Conservation (phyloP, 768 basidiomycete genomes). For the Kwoniella mangroviensis region DNA sequence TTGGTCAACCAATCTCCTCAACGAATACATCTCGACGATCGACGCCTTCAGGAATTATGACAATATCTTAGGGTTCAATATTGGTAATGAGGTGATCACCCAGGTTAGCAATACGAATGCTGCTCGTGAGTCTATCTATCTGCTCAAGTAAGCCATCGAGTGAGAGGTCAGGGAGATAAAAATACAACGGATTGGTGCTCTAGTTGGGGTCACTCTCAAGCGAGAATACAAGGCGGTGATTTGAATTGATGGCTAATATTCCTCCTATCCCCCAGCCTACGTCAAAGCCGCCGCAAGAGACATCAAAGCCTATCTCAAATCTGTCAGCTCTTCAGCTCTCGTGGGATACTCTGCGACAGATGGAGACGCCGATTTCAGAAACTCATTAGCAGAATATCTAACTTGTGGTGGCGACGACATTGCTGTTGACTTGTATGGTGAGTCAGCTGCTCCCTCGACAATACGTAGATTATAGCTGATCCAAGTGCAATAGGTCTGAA, state of each 20-base stretch:
- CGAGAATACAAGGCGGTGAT: not conserved
- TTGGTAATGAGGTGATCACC: conserved; percentile 82
- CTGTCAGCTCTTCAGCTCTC: conserved; percentile 64
- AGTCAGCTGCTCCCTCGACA: conserved; percentile 45
- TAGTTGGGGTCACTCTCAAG: too few species aligned
- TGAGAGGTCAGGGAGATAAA: not conserved
- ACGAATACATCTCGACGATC: conserved; percentile 78
- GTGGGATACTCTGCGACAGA: conserved; percentile 88
- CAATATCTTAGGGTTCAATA: conserved; percentile 85
- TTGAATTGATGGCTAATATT: not conserved
- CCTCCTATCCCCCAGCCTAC: conserved; percentile 61
- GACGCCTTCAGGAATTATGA: conserved; percentile 78
- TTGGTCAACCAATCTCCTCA: conserved; percentile 80
- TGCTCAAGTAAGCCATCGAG: not conserved
- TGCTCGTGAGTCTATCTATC: conserved; percentile 58
- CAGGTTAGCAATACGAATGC: conserved; percentile 65
- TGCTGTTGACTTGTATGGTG: conserved; percentile 82
- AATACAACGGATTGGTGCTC: too few species aligned
- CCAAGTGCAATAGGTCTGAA: conserved; percentile 20
- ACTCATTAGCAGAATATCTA: conserved; percentile 75
- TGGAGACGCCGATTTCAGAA: conserved; percentile 65
- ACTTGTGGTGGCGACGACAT: conserved; percentile 73
- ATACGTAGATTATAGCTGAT: not conserved
- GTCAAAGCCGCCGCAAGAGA: conserved; percentile 92
- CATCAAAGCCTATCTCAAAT: conserved; percentile 79